These are phyloP conservation scores for Citrus reticulata DNA, from an alignment of 345 rosid species.

Conservation along the genomic window DNA sequence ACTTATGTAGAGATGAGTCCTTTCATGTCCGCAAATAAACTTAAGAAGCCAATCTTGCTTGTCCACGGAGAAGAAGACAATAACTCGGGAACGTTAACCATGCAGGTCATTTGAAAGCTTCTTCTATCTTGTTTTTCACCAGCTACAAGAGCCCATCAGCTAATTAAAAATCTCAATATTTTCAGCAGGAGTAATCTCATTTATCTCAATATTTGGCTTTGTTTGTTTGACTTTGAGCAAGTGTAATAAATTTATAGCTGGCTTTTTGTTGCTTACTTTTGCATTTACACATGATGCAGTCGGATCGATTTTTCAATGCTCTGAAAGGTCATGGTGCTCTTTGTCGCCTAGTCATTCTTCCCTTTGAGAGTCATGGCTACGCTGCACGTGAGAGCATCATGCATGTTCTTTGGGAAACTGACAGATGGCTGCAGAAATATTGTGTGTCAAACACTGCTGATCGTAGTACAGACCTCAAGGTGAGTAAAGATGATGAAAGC, in stretches of 20 bases:
- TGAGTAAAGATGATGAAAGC: conserved; percentile 28
- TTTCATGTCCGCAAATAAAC: conserved; percentile 90
- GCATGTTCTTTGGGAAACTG: conserved; percentile 99
- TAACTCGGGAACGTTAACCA: conserved; percentile 92
- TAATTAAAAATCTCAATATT: background rate
- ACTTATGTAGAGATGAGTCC: conserved; percentile 98
- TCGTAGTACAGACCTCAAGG: conserved; percentile 35
- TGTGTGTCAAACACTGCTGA: conserved; percentile 60
- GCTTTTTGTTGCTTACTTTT: conserved; percentile 5
- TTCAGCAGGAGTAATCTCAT: background rate
- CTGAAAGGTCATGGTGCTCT: conserved; percentile 95
- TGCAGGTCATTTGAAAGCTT: conserved; percentile 59
- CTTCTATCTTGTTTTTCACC: background rate
- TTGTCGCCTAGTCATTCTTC: conserved; percentile 82
- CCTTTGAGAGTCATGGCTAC: conserved; percentile 97
- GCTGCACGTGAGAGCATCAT: conserved; percentile 92
- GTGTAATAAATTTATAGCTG: conserved; percentile 7
- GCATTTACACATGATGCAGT: conserved; percentile 42
- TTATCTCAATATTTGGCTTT: background rate
- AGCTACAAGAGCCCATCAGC: background rate
- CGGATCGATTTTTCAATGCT: conserved; percentile 94
- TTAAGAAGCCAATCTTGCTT: conserved; percentile 94
- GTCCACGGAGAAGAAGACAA: conserved; percentile 98
- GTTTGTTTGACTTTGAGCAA: background rate
- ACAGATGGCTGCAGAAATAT: conserved; percentile 89